A percentile compares a stretch with the other conserved stretches of the same genome.
Evolutionary conservation across 164 flowering plant species (phyloP).

Genomic region (Umbellularia californica): DNA sequence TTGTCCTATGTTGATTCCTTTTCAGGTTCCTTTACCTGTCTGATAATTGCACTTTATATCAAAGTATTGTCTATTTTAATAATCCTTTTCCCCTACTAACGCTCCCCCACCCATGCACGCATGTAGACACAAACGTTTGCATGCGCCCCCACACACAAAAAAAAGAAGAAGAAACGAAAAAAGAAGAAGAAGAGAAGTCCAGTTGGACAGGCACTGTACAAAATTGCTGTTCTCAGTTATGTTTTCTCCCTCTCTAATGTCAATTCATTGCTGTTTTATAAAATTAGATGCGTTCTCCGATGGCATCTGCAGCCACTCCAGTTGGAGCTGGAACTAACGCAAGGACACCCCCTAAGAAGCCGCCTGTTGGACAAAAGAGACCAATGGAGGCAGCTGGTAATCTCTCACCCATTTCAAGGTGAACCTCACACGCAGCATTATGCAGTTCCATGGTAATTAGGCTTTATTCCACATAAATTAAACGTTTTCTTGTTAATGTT

Average conservation of each 20-base stretch:
- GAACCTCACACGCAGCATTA: conserved; percentile 2
- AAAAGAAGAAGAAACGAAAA: too few relatives aligned
- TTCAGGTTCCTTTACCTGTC: too few relatives aligned
- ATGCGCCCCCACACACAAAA: too few relatives aligned
- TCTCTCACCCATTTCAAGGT: conserved; percentile 65
- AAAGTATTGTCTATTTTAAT: too few relatives aligned
- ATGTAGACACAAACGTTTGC: too few relatives aligned
- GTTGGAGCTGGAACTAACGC: conserved; percentile 36
- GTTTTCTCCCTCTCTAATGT: background rate
- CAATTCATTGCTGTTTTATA: background rate
- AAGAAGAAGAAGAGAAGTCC: too few relatives aligned
- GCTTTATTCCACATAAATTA: background rate
- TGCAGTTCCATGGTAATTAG: background rate
- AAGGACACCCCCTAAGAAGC: conserved; percentile 60
- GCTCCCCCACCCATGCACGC: too few relatives aligned
- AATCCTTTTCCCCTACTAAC: too few relatives aligned
- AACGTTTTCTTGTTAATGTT: background rate
- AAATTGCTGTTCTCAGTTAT: background rate
- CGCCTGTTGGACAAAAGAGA: conserved; percentile 78
- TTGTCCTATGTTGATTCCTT: too few relatives aligned
- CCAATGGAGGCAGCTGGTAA: conserved; percentile 66
- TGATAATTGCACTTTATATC: too few relatives aligned
- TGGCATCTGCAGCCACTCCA: conserved; percentile 40
- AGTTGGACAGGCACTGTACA: background rate
- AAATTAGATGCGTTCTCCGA: conserved; percentile 42